Percentiles rank a stretch among this genome's conserved stretches.
phyloP scores from a whole-genome alignment of 768 basidiomycete species.

The Auricularia cornea region DNA sequence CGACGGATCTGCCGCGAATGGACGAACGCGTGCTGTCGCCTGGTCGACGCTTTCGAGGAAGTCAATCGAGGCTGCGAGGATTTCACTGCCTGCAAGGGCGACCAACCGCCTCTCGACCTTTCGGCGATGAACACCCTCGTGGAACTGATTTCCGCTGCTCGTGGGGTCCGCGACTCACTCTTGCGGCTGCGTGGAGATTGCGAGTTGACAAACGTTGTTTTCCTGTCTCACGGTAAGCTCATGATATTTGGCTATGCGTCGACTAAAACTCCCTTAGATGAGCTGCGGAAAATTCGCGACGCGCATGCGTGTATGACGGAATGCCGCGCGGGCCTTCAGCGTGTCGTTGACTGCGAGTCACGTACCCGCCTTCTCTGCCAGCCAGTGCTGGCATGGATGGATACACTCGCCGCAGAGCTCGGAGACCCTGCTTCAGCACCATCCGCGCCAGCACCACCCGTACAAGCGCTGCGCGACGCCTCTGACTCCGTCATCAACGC shows the following conservation, averaged over 20 bases:
- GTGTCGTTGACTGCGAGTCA: too few relatives aligned
- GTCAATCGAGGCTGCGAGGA: neutral
- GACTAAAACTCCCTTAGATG: too few relatives aligned
- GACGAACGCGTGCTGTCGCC: neutral
- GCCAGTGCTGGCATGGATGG: too few relatives aligned
- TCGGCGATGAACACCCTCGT: neutral
- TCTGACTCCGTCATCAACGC: neutral
- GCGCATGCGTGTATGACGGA: too few relatives aligned
- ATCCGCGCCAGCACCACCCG: neutral
- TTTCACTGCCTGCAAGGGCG: neutral
- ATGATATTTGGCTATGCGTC: too few relatives aligned
- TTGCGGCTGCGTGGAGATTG: neutral
- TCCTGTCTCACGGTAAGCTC: too few relatives aligned
- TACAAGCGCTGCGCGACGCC: neutral
- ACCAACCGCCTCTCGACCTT: neutral
- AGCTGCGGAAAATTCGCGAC: too few relatives aligned
- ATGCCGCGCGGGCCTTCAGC: too few relatives aligned
- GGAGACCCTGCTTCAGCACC: neutral
- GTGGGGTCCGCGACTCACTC: neutral
- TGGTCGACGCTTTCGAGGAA: neutral
- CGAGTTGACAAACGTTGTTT: too few relatives aligned
- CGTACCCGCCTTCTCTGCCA: too few relatives aligned
- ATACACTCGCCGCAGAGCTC: neutral
- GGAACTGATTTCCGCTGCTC: neutral
- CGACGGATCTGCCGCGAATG: neutral